Evolutionary conservation across 2,329 filamentous ascomycete species (phyloP).

Genomic region (Fusarium camptoceras): DNA sequence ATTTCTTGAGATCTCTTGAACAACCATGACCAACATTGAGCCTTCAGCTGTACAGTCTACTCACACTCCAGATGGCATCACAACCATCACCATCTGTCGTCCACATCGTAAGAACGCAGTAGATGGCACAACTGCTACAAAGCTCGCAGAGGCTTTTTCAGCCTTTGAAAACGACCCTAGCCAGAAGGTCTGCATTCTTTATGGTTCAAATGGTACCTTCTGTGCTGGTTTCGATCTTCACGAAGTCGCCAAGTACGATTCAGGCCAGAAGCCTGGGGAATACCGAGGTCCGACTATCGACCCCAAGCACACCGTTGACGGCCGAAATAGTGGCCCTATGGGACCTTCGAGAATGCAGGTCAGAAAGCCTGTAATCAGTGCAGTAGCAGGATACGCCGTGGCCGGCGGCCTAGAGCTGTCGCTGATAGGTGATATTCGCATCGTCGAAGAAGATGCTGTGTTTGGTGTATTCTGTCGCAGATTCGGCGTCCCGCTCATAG

Average conservation of each 20-base stretch:
- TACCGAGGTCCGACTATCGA: slow-evolving; percentile 2
- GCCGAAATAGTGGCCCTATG: background rate
- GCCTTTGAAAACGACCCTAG: slow-evolving; percentile 2
- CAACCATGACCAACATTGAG: background rate
- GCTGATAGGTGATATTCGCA: slow-evolving; percentile 12
- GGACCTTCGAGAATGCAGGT: slow-evolving; percentile 10
- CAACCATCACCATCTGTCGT: slow-evolving; percentile 13
- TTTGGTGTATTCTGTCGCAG: slow-evolving; percentile 20
- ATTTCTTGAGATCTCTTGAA: background rate
- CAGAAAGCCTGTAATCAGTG: slow-evolving; percentile 19
- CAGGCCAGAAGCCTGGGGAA: background rate
- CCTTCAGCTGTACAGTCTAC: slow-evolving; percentile 5
- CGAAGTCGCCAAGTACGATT: slow-evolving; percentile 11
- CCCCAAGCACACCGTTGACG: background rate
- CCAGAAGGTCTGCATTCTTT: slow-evolving; percentile 11
- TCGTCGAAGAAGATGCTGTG: slow-evolving; percentile 6
- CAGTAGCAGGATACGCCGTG: slow-evolving; percentile 6
- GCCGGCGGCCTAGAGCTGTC: slow-evolving; percentile 11
- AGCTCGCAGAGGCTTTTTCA: background rate
- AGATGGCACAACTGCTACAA: slow-evolving; percentile 12
- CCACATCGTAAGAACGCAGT: slow-evolving; percentile 16
- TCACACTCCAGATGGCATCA: slow-evolving; percentile 13
- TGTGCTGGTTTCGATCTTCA: slow-evolving; percentile 21
- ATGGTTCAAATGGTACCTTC: slow-evolving; percentile 7
- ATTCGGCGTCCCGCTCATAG: slow-evolving; percentile 23